These are phyloP conservation scores for Aspergillus olivimuriae DNA, from an alignment of 495 filamentous ascomycete species.

Conservation along the genomic window DNA sequence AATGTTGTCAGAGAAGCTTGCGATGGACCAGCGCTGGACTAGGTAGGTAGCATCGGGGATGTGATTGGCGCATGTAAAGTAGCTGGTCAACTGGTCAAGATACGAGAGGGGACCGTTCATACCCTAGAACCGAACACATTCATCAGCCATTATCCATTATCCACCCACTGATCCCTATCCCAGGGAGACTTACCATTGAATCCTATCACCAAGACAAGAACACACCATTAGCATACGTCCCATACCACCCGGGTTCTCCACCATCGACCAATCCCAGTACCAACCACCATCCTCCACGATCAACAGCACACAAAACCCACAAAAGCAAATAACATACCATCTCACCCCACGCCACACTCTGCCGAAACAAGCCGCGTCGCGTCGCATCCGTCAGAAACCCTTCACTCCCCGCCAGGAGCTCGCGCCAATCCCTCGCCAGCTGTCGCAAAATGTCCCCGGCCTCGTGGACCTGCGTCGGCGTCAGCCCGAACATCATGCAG, in stretches of 20 bases:
- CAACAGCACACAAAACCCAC: no score
- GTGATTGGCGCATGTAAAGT: background rate
- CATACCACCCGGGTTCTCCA: no score
- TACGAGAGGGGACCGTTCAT: background rate
- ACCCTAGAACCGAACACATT: no score
- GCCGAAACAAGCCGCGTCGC: constrained; percentile 59
- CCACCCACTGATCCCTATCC: no score
- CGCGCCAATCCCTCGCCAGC: constrained; percentile 69
- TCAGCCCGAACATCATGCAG: constrained; percentile 76
- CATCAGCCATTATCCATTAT: no score
- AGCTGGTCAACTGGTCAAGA: background rate
- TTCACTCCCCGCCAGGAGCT: constrained; percentile 68
- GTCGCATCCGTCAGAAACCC: constrained; percentile 68
- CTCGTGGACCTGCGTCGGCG: constrained; percentile 49
- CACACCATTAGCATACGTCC: constrained; percentile 12
- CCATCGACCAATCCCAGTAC: no score
- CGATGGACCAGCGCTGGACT: no score
- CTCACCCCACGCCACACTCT: constrained; percentile 83
- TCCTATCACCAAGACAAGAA: constrained; percentile 34
- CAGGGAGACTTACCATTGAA: constrained; percentile 44
- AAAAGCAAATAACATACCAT: constrained; percentile 50
- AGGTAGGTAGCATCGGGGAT: background rate
- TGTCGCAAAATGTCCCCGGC: constrained; percentile 56
- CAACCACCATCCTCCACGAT: no score
- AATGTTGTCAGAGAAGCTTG: no score